Conservation (phyloP, 139 green algal genomes). For the Raphidocelis subcapitata region DNA sequence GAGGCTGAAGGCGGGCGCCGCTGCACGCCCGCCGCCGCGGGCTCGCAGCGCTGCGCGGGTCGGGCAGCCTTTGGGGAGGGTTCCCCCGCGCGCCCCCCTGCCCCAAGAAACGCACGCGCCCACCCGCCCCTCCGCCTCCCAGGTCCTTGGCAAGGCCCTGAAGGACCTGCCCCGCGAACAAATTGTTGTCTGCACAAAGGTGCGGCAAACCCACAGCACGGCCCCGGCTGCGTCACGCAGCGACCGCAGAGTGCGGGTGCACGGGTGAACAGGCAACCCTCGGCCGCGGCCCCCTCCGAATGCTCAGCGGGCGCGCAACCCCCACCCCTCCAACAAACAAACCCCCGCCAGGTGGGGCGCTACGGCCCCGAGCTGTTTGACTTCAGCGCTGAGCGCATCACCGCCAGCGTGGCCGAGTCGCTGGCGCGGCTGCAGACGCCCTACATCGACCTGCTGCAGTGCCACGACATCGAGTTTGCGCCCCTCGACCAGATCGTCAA, state of each 20-base stretch:
- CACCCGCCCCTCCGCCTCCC: conserved; percentile 1
- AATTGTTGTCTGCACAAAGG: conserved; percentile 87
- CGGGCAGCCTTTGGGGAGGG: no score
- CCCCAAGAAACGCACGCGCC: no score
- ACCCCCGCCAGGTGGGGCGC: conserved; percentile 58
- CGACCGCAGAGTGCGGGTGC: no score
- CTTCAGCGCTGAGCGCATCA: conserved; percentile 82
- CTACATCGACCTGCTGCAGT: conserved; percentile 92
- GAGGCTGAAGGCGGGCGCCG: not conserved
- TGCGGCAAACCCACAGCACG: conserved; percentile 5
- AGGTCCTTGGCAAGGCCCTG: conserved; percentile 78
- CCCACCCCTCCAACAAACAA: no score
- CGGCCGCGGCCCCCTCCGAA: no score
- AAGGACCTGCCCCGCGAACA: conserved; percentile 75
- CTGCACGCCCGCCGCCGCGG: no score
- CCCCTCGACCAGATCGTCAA: conserved; percentile 63
- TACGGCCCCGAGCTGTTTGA: conserved; percentile 87
- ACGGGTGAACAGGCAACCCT: no score
- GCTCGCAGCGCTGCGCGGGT: no score
- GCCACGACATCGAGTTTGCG: conserved; percentile 95
- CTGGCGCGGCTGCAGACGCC: conserved; percentile 71
- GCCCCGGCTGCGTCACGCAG: no score
- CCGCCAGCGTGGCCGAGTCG: conserved; percentile 71
- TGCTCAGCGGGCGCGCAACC: not conserved
- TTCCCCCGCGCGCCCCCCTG: no score